Base-by-base conservation (phyloP, 2,329 filamentous ascomycete genomes). In the Talaromyces rugulosus region DNA sequence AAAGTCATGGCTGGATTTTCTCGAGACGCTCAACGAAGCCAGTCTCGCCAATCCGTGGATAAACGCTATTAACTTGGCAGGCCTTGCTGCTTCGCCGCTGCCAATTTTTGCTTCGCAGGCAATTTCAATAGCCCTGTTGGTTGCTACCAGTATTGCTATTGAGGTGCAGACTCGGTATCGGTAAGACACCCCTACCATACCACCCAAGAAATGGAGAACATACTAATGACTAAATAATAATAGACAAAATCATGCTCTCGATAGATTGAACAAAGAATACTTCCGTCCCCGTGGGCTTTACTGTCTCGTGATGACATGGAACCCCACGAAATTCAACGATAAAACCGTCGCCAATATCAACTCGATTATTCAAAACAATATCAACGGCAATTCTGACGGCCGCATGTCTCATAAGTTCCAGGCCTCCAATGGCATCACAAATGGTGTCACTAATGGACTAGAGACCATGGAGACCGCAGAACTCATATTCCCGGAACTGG, bases 211-310 rank as follows among this genome's bases (percentile, higher is more conserved):
- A 23, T 23, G 23, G 23, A 23, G 23, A 23, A 23, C 23, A 2
- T 23, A 23, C 23, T 23, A 23, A 23, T 23, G 1, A 23, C 23
- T 23, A 23, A 23, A 23, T 23, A 23, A 23, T 23, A 34, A 27
- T 51, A 62, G 77, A 50, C 78, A 81, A 0, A 87, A 86, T 66
- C 73, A 69, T 0, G 87, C 85, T 67, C 77, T 88, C 16, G 80
- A 86, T 65, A 72, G 76, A 40, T 78, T 85, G 66, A 88, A 87
- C 66, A 75, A 80, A 8, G 76, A 82, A 3, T 80, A 85, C 62
- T 88, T 88, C 70, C 78, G 77, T 54, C 85, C 85, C 0, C 79
- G 78, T 1, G 85, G 85, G 0, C 76, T 87, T 0, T 83, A 81
- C 70, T 81, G 78, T 63, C 73, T 84, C 23, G 75, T 88, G 42